Base-by-base conservation (phyloP, 768 basidiomycete species). In the Rhodotorula babjevae region DNA sequence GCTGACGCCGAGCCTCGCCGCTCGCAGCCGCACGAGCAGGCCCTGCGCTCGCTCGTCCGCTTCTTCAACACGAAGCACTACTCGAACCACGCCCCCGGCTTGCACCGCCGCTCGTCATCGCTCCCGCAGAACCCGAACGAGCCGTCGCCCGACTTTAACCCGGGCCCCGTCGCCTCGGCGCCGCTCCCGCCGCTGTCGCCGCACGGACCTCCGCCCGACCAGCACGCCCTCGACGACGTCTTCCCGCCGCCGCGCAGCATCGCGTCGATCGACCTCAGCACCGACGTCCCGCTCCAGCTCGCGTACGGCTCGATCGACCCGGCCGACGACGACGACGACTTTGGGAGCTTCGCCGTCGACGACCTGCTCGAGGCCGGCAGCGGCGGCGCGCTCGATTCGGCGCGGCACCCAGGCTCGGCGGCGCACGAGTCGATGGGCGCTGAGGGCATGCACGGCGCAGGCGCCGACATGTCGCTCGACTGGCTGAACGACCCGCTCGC, bases 41-140 rank as follows among this genome's bases (percentile, higher is more conserved):
- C 95, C 19, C 84, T 98, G 40, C 89, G 96, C 27, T 89, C 92
- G 74, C 86, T 99, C 36, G 91, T 97, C 73, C 91, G 93, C 78
- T 98, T 97, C 82, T 99, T 98, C 81, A 97, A 98, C 82, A 91
- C 86, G 72, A 90, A 91, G 78, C 87, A 93, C 74, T 98, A 97
- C 80, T 90, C 90, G 36, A 82, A 86, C 21, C 73, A 58, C 66
- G 76, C 77, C 6, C 76, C 79, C n/a, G 82, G 84, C 53, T 84
- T 85, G 67, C 87, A 95, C 79, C 86, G 90, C 63, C 86, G 92
- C 66, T 87, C 91, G 9, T 89, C 90, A 87, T 78, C 86, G 87
- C 81, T 92, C 55, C 86, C 88, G 36, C 86, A 87, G 68, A 85
- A 92, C 31, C 46, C 61, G 40, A 31, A 87, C 91, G 70, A 87